Base-by-base conservation (phyloP, 768 basidiomycete species). In the Hygrophorus russula region DNA sequence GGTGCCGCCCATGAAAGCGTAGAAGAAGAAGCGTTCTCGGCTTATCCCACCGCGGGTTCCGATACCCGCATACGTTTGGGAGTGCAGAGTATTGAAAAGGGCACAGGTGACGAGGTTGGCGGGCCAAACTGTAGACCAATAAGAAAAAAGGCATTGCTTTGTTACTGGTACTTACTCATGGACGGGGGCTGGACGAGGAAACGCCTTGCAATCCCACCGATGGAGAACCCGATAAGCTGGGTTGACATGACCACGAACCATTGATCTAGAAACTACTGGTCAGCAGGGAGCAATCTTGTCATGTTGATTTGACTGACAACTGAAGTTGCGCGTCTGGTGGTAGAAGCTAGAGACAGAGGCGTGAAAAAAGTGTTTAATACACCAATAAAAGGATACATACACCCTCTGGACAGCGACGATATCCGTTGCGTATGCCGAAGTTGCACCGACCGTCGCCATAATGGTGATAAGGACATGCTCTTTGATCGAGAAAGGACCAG, bases 61-160 rank as follows among this genome's bases (percentile, higher is more conserved):
- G 13, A 72, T 70, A 45, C 85, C 85, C 19, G 78, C 69, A 46
- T 84, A 84, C 37, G 67, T 61, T 52, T 82, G 76, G 0, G 79
- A 75, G 59, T 90, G 87, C 0, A 90, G 69, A 1, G 86, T 89
- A 58, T 89, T 90, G 67, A 90, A 87, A 12, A 74, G 62, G 0
- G 69, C 81, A 52, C 85, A 86, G 11, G 71, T 77, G 33, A 87
- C 82, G 15, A 89, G 70, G 46, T 82, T 80, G 15, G 67, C 61
- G 0, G 86, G 86, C 86, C 86, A 89, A 56, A 88, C 82, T 82
- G 66, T 2, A 59, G 20, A 14, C 7, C 48, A 55, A 66, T 71
- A 48, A 73, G 34, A n/a, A 44, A 27, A 15, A 8, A 43, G 11
- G 19, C 34, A 7, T 27, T 17, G 14, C n/a, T 14, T 4, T 6